Base-by-base conservation (phyloP, 345 rosid species). In the Laguncularia racemosa region DNA sequence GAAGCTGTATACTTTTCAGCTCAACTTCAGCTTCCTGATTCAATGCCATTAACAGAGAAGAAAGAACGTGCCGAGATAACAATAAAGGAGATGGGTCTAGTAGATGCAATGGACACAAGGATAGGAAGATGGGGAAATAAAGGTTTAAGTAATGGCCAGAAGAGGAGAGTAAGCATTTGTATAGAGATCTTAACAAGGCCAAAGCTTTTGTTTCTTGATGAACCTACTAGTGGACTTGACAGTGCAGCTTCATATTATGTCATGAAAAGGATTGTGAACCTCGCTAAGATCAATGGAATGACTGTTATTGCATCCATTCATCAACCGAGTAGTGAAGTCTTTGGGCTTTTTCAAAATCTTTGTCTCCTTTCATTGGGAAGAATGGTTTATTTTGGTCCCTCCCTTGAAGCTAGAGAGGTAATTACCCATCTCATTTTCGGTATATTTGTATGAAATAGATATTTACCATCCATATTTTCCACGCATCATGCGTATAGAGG, bases 101-200 rank as follows among this genome's bases (percentile, higher is more conserved):
- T 68, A 15, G 74, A 75, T 7, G 67, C 71, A 12, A 64, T 65
- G 20, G 47, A 77, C 43, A 75, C 81, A 0, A 67, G 82, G 53
- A 82, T 82, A 0, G 84, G 82, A 3, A 74, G 84, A 9, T 78
- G 77, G 74, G 68, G 69, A 3, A 23, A 16, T 13, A 78, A 81
- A 64, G 88, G 82, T 20, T 65, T 82, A 2, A 82, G 88, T 47
- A 77, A 79, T 13, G 88, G 88, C 14, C 84, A 82, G 53, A 76
- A 74, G 70, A 74, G 84, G 63, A 76, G 87, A 67, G 84, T 82
- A 20, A 82, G 84, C 61, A 82, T 82, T 48, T 79, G 84, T 66
- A 79, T 70, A 6, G 88, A 82, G 62, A 70, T 82, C 64, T 44
- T 82, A 12, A 73, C 81, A 13, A 70, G 65, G 4, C 88, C 88